These are phyloP conservation scores for Trichosporon ovoides DNA, from an alignment of 1,284 basidiomycete genomes.

Conservation along the genomic window DNA sequence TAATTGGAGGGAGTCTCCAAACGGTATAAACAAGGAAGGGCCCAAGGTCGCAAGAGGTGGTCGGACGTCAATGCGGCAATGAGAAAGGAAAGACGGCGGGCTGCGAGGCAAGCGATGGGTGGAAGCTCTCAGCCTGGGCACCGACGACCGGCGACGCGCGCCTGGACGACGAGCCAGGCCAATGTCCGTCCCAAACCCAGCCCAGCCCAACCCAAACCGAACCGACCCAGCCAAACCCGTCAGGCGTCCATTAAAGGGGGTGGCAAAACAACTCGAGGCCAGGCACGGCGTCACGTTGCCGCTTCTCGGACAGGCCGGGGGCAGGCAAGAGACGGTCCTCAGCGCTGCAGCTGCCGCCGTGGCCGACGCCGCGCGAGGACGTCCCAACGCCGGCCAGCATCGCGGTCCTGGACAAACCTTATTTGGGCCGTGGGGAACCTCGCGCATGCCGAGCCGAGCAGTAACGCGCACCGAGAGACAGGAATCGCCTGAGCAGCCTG, in stretches of 20 bases:
- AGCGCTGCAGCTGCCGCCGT: no score
- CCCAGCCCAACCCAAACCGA: no score
- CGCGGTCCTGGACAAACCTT: no score
- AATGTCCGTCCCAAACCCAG: neutral
- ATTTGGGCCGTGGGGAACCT: no score
- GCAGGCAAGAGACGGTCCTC: neutral
- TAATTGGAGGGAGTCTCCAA: constrained; percentile 2
- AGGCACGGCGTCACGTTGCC: constrained; percentile 4
- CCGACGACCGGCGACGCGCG: neutral
- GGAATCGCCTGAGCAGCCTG: neutral
- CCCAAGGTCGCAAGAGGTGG: neutral
- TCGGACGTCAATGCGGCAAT: neutral
- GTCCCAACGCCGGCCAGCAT: no score
- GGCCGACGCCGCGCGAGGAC: no score
- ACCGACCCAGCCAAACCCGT: neutral
- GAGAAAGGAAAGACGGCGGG: neutral
- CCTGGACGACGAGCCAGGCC: neutral
- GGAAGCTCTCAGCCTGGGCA: neutral
- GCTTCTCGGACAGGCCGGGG: neutral
- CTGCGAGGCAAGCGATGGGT: neutral
- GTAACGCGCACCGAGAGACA: neutral
- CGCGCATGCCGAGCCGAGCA: neutral
- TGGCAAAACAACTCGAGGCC: constrained; percentile 1
- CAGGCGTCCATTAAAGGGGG: constrained; percentile 1
- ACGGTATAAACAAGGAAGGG: neutral